Conservation (phyloP, 345 rosid species). For the Durio zibethinus region DNA sequence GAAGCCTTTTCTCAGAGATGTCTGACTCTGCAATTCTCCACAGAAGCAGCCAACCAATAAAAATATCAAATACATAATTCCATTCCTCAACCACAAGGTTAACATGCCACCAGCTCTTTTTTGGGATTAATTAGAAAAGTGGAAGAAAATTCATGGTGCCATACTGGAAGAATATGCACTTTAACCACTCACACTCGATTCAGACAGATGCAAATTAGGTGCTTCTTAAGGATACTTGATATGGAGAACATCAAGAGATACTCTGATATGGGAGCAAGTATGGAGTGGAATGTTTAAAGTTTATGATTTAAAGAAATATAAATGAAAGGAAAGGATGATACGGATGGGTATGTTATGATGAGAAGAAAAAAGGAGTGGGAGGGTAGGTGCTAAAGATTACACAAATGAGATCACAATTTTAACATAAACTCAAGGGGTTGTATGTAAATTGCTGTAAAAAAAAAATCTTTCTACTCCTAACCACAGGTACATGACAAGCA, state of each 20-base stretch:
- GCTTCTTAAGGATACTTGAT: background rate
- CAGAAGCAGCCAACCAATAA: background rate
- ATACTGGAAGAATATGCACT: background rate
- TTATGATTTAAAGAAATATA: background rate
- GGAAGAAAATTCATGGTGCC: background rate
- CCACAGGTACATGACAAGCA: background rate
- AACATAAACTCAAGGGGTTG: background rate
- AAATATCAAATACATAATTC: background rate
- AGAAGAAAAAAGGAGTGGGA: background rate
- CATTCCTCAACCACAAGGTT: background rate
- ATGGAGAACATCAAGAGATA: conserved; percentile 1
- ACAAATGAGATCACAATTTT: background rate
- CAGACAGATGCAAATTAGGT: background rate
- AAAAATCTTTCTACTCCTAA: background rate
- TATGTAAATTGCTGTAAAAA: background rate
- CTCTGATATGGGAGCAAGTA: background rate
- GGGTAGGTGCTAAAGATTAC: background rate
- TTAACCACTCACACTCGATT: background rate
- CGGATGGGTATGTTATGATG: background rate
- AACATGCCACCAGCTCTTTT: background rate
- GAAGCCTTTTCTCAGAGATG: background rate
- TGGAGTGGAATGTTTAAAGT: background rate
- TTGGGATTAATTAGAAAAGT: background rate
- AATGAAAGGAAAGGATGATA: background rate
- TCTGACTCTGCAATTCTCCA: background rate